Percentiles rank a stretch among this genome's conserved stretches.
Evolutionary conservation across 2,329 filamentous ascomycete species (phyloP).

Genomic region (Stenocarpella maydis): DNA sequence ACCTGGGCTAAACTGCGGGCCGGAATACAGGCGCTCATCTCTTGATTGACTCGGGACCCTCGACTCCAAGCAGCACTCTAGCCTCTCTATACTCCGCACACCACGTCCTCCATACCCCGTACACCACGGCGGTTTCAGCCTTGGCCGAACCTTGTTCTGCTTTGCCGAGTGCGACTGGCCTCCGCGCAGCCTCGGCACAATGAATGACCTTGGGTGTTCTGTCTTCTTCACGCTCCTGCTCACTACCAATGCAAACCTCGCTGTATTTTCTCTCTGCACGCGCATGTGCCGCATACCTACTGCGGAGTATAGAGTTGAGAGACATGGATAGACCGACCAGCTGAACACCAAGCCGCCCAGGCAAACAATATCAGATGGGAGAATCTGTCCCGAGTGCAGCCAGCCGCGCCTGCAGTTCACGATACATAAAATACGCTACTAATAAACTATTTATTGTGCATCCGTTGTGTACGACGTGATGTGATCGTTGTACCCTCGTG

Average conservation of each 20-base stretch:
- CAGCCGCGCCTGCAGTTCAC: constrained; percentile 1
- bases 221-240: no score
- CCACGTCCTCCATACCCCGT: not conserved
- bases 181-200: not conserved
- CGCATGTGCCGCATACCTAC: not conserved
- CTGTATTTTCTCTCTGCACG: not conserved
- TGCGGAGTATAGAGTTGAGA: no score
- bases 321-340: no score
- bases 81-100: no score
- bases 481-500: not conserved
- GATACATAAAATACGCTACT: no score
- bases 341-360: no score
- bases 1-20: constrained; percentile 21
- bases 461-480: not conserved
- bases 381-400: not conserved
- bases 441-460: not conserved
- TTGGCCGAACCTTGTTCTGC: constrained; percentile 23
- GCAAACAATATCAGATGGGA: not conserved
- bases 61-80: not conserved
- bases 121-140: constrained; percentile 13
- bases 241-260: no score
- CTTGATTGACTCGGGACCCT: constrained; percentile 24
- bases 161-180: constrained; percentile 22
- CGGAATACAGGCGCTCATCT: constrained; percentile 17
- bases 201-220: not conserved